phyloP scores from a whole-genome alignment of 2,329 filamentous ascomycete genomes.

The Phyllosticta citribraziliensis region DNA sequence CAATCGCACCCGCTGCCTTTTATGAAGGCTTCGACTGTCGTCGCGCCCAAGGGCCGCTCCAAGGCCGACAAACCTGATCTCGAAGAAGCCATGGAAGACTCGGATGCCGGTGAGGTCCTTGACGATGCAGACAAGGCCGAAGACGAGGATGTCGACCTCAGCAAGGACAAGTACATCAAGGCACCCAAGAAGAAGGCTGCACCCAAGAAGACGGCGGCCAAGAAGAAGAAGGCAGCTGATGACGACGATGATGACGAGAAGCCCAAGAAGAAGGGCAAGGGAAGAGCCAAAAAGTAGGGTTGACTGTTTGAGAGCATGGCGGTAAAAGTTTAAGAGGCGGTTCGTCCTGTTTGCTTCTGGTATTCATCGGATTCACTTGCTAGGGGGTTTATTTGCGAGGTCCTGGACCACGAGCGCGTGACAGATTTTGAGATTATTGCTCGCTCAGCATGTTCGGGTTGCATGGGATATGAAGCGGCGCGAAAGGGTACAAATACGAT shows the following conservation, averaged over 20 bases:
- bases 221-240: slow-evolving; percentile 13
- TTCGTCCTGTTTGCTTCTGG: neutral
- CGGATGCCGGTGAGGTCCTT: slow-evolving; percentile 52
- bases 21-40: slow-evolving; percentile 79
- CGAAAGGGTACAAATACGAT: neutral
- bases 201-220: slow-evolving; percentile 28
- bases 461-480: neutral
- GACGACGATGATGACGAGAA: slow-evolving; percentile 1
- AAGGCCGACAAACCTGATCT: slow-evolving; percentile 73
- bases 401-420: neutral
- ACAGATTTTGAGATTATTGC: neutral
- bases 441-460: neutral
- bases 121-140: slow-evolving; percentile 41
- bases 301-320: neutral
- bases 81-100: slow-evolving; percentile 91
- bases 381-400: neutral
- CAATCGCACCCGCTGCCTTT: slow-evolving; percentile 86
- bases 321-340: neutral
- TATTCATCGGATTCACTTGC: neutral
- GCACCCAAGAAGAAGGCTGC: slow-evolving; percentile 59
- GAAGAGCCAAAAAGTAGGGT: slow-evolving; percentile 5
- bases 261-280: slow-evolving; percentile 5
- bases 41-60: slow-evolving; percentile 59
- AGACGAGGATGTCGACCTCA: slow-evolving; percentile 70
- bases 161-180: slow-evolving; percentile 95